Percentiles rank a stretch among this genome's conserved stretches.
Evolutionary conservation across 1,284 basidiomycete species (phyloP).

Genomic region (Fomitopsis betulina): DNA sequence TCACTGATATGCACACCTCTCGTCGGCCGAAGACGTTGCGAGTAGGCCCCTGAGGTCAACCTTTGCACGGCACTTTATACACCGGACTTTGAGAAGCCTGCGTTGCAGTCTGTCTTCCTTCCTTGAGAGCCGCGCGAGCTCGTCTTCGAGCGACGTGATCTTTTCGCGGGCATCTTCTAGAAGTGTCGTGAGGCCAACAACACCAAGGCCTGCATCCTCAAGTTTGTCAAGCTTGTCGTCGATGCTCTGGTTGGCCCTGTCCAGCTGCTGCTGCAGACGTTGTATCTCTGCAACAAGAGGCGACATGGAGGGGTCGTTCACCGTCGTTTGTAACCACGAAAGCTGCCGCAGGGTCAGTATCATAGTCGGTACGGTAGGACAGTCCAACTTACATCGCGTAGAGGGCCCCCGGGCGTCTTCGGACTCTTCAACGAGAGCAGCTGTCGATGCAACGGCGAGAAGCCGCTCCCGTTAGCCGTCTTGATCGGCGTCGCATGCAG

Average conservation of each 20-base stretch:
- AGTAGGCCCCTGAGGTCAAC: constrained; percentile 46
- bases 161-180: constrained; percentile 63
- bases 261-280: constrained; percentile 66
- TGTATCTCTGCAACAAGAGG: constrained; percentile 62
- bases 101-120: constrained; percentile 59
- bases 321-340: constrained; percentile 65
- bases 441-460: constrained; percentile 70
- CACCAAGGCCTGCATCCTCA: constrained; percentile 70
- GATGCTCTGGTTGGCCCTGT: constrained; percentile 74
- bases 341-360: constrained; percentile 35
- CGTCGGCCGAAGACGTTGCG: constrained; percentile 40
- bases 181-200: constrained; percentile 62
- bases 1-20: constrained; percentile 42
- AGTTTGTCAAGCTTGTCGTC: constrained; percentile 83
- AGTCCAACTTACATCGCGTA: constrained; percentile 59
- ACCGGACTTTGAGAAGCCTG: constrained; percentile 54
- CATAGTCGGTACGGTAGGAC: neutral
- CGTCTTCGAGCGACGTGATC: constrained; percentile 58
- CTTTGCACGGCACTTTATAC: constrained; percentile 61
- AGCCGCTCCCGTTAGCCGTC: constrained; percentile 45
- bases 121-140: constrained; percentile 56
- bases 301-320: constrained; percentile 44
- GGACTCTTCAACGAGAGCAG: constrained; percentile 62
- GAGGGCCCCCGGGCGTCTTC: constrained; percentile 70
- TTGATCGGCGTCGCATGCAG: constrained; percentile 46